These are phyloP conservation scores for Ceratonia siliqua DNA, from an alignment of 306 rosid genomes.

Conservation along the genomic window DNA sequence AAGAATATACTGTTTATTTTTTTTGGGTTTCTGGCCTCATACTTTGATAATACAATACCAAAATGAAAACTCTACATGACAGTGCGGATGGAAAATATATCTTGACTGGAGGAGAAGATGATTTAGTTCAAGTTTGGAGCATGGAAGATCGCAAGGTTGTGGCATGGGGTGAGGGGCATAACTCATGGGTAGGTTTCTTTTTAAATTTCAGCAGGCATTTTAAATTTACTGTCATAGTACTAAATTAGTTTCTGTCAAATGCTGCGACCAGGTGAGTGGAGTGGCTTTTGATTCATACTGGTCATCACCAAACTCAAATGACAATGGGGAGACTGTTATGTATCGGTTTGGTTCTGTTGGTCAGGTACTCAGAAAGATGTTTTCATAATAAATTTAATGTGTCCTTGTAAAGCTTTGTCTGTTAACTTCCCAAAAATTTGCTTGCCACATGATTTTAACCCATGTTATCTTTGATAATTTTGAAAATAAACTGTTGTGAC, in stretches of 20 bases:
- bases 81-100: constrained; percentile 93
- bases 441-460: not conserved
- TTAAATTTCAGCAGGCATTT: constrained; percentile 18
- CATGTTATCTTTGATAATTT: constrained; percentile 1
- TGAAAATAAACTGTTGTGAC: constrained; percentile 14
- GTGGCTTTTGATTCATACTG: constrained; percentile 97
- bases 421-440: not conserved
- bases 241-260: constrained; percentile 29
- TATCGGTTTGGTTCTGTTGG: constrained; percentile 99
- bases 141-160: constrained; percentile 97
- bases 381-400: not conserved
- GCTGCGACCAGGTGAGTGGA: constrained; percentile 82
- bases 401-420: not conserved
- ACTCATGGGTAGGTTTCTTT: constrained; percentile 79
- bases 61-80: constrained; percentile 28
- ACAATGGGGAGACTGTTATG: constrained; percentile 65
- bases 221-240: constrained; percentile 21
- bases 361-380: constrained; percentile 57
- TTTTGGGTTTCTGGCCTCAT: not conserved
- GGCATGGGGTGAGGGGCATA: constrained; percentile 99
- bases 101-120: constrained; percentile 98
- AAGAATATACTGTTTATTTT: not conserved
- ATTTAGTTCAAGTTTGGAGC: constrained; percentile 98
- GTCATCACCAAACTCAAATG: constrained; percentile 85
- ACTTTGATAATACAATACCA: constrained; percentile 15